Evolutionary conservation across 2,329 filamentous ascomycete species (phyloP).

Genomic region (Metarhizium robertsii): DNA sequence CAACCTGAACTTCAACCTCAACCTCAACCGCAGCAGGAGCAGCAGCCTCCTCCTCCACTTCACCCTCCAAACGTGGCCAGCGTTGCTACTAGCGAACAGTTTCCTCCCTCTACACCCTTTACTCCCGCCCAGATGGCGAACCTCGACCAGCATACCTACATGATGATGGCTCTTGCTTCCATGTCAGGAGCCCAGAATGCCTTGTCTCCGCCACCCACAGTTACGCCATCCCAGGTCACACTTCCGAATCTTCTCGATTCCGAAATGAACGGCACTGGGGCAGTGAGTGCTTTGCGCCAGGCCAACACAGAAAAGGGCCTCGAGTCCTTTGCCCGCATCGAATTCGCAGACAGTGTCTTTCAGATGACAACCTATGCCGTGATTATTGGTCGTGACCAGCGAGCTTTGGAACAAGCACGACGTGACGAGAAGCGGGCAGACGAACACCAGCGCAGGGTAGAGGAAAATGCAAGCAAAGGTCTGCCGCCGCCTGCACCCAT

Average conservation of each 20-base stretch:
- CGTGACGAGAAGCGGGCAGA: constrained; percentile 40
- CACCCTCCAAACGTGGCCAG: constrained; percentile 4
- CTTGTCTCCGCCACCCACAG: constrained; percentile 33
- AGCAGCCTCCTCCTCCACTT: not conserved
- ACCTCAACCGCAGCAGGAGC: not conserved
- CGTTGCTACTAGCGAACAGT: constrained; percentile 14
- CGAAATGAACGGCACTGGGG: constrained; percentile 16
- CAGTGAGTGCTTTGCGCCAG: constrained; percentile 24
- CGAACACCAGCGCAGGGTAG: constrained; percentile 32
- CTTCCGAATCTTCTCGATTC: constrained; percentile 28
- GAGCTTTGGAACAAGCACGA: constrained; percentile 45
- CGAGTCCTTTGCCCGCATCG: constrained; percentile 51
- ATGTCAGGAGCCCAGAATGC: constrained; percentile 26
- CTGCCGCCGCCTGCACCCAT: constrained; percentile 43
- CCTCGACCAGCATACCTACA: constrained; percentile 29
- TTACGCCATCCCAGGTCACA: constrained; percentile 37
- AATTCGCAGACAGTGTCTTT: constrained; percentile 67
- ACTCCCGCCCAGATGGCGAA: constrained; percentile 21
- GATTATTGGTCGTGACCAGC: constrained; percentile 62
- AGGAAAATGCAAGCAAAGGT: constrained; percentile 37
- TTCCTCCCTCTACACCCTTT: constrained; percentile 23
- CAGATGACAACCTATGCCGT: constrained; percentile 70
- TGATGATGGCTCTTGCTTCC: constrained; percentile 36
- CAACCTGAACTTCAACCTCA: not conserved
- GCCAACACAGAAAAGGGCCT: constrained; percentile 31